Conservation (phyloP, 164 flowering plant species). For the Warburgia ugandensis region DNA sequence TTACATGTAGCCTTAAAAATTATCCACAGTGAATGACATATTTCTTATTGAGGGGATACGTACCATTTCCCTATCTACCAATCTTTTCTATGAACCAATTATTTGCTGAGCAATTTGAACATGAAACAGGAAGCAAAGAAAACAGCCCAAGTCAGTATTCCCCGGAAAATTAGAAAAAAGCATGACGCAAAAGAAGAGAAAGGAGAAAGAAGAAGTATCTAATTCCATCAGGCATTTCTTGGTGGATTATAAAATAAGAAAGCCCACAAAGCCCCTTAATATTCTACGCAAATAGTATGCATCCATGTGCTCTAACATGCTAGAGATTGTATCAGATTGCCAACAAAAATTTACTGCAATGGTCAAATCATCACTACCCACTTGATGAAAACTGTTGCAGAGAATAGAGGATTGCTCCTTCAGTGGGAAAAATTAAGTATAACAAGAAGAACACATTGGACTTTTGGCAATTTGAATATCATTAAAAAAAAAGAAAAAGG, state of each 20-base stretch:
- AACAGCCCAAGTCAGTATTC: conserved; percentile 9
- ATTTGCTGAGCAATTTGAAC: conserved; percentile 16
- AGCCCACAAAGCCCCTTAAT: conserved; percentile 52
- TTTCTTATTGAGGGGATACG: conserved; percentile 12
- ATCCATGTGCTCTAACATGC: conserved; percentile 89
- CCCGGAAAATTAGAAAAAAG: background rate
- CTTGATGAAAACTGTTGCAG: conserved; percentile 82
- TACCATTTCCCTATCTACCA: conserved; percentile 86
- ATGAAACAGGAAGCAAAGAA: conserved; percentile 15
- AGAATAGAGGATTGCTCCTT: conserved; percentile 2
- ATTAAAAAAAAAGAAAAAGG: too few species aligned
- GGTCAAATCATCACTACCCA: conserved; percentile 78
- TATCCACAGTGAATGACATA: conserved; percentile 8
- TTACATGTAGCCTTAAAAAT: conserved; percentile 4
- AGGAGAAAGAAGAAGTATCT: background rate
- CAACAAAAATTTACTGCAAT: conserved; percentile 96
- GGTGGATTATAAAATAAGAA: background rate
- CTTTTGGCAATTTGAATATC: too few species aligned
- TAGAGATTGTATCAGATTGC: conserved; percentile 63
- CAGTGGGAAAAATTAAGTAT: too few species aligned
- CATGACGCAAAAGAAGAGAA: too few species aligned
- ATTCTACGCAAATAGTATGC: conserved; percentile 79
- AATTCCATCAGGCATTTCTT: background rate
- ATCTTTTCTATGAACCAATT: conserved; percentile 31
- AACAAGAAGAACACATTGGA: too few species aligned